These are phyloP conservation scores for Apiospora hydei DNA, from an alignment of 2,329 filamentous ascomycete species.

Conservation along the genomic window DNA sequence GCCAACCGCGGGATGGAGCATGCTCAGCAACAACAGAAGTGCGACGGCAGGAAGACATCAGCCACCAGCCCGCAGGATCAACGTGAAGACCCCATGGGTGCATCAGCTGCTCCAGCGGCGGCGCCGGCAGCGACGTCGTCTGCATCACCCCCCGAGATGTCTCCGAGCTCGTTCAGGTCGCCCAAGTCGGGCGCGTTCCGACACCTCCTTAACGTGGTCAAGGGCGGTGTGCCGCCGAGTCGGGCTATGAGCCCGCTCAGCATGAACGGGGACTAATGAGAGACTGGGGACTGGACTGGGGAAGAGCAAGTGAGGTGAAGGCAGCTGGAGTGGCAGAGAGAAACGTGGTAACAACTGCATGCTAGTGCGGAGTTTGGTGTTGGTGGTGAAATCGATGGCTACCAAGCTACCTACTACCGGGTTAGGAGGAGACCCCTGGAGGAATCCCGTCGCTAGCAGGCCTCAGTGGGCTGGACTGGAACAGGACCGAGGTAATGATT, in stretches of 20 bases:
- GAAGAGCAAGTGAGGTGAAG: background rate
- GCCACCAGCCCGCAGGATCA: background rate
- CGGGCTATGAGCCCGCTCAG: conserved; percentile 26
- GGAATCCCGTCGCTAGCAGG: background rate
- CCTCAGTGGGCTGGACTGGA: background rate
- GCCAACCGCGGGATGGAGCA: conserved; percentile 11
- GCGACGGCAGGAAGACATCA: background rate
- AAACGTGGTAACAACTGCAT: background rate
- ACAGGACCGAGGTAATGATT: background rate
- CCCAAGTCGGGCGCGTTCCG: conserved; percentile 30
- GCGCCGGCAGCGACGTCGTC: background rate
- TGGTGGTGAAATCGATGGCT: background rate
- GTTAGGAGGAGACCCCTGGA: background rate
- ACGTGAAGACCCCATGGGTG: background rate
- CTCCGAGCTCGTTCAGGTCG: background rate
- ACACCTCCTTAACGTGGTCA: conserved; percentile 24
- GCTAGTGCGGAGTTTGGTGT: background rate
- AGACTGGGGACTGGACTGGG: background rate
- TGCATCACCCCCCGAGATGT: conserved; percentile 23
- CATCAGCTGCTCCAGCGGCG: background rate
- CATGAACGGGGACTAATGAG: conserved; percentile 8
- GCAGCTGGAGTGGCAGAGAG: background rate
- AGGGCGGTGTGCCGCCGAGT: conserved; percentile 26
- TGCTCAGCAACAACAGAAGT: background rate
- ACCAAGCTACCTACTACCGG: background rate